phyloP scores from a whole-genome alignment of 352 stramenopile species.

The Globisporangium carolinianum region DNA sequence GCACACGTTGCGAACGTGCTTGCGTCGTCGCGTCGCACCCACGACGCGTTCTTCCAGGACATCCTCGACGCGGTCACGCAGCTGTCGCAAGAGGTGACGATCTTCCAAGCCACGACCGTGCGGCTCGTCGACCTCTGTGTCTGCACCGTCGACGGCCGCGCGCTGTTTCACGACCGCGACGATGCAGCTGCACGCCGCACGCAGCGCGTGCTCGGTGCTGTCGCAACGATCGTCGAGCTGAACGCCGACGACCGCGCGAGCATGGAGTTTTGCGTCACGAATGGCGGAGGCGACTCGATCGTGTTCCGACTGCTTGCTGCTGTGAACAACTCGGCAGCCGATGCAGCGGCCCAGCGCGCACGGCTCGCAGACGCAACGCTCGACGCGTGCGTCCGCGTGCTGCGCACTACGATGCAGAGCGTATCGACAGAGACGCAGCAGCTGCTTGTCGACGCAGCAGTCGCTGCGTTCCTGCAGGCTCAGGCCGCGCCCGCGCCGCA shows the following conservation, averaged over 20 bases:
- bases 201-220: conserved; percentile 49
- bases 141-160: conserved; percentile 18
- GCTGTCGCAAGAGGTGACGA: conserved; percentile 60
- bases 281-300: conserved; percentile 22
- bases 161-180: conserved; percentile 14
- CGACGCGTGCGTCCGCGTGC: conserved; percentile 46
- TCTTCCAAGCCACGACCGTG: conserved; percentile 77
- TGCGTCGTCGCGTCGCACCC: conserved; percentile 37
- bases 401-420: conserved; percentile 74
- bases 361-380: conserved; percentile 40
- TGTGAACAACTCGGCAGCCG: conserved; percentile 47
- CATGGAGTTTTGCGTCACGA: conserved; percentile 77
- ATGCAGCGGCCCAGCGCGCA: conserved; percentile 19
- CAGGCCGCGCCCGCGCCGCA: conserved; percentile 21
- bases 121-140: conserved; percentile 61
- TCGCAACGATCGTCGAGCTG: conserved; percentile 77
- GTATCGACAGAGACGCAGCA: conserved; percentile 57
- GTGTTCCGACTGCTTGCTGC: conserved; percentile 61
- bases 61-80: conserved; percentile 64
- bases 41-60: conserved; percentile 66
- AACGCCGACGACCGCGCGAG: conserved; percentile 60
- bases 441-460: conserved; percentile 44
- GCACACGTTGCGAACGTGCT: conserved; percentile 30
- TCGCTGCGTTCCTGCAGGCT: conserved; percentile 51
- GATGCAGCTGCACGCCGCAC: too few species aligned